These are phyloP conservation scores for Fusarium duplospermum DNA, from an alignment of 2,329 filamentous ascomycete genomes.

Conservation along the genomic window DNA sequence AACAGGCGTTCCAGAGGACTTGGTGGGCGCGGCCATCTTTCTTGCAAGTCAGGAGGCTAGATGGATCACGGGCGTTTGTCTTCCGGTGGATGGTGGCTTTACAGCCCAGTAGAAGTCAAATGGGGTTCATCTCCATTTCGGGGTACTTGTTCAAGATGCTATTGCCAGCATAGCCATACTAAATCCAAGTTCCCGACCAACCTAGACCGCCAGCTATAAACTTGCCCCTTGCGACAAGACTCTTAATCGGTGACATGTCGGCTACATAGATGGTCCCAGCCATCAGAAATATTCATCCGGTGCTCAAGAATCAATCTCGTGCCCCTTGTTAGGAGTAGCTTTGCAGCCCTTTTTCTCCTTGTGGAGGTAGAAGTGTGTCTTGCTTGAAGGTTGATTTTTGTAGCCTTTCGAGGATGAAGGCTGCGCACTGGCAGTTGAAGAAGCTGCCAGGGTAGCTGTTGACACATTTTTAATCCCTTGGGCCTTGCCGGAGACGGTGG, in stretches of 20 bases:
- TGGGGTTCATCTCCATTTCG: too few relatives aligned
- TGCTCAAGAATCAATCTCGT: neutral
- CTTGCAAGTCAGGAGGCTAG: slow-evolving; percentile 52
- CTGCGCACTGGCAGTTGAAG: neutral
- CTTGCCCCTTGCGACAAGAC: neutral
- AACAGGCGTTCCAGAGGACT: slow-evolving; percentile 41
- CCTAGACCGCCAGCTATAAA: neutral
- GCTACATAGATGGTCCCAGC: neutral
- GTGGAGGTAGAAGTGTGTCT: neutral
- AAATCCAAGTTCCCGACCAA: neutral
- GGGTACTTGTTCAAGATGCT: neutral
- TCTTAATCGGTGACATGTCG: neutral
- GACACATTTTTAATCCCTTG: neutral
- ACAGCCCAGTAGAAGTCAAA: slow-evolving; percentile 43
- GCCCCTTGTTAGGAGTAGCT: neutral
- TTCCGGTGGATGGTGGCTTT: slow-evolving; percentile 55
- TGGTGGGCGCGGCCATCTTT: slow-evolving; percentile 51
- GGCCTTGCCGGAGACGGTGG: neutral
- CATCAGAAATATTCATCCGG: neutral
- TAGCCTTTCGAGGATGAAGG: neutral
- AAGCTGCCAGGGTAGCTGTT: neutral
- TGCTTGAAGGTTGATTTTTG: neutral
- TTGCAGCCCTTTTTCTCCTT: neutral
- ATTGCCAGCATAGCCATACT: neutral
- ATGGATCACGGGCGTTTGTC: slow-evolving; percentile 55